Evolutionary conservation across 179 eudicot species (phyloP).

Genomic region (Spergularia azorica): DNA sequence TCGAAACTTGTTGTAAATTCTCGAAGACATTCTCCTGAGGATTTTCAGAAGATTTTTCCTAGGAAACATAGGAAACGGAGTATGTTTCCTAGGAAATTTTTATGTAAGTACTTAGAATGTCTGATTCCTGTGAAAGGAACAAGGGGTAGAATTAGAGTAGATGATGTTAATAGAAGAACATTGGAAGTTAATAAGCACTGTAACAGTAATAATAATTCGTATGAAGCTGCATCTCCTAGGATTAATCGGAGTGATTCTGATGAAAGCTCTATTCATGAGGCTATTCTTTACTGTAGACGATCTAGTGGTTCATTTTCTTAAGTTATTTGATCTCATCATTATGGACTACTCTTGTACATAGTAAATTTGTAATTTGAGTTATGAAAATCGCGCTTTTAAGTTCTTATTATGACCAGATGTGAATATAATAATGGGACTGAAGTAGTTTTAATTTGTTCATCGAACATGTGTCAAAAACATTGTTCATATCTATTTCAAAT

Average conservation of each 20-base stretch:
- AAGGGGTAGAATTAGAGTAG: constrained; percentile 47
- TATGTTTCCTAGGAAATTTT: constrained; percentile 34
- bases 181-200: constrained; percentile 37
- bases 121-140: constrained; percentile 25
- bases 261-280: constrained; percentile 62
- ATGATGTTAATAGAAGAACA: constrained; percentile 49
- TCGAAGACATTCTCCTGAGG: background rate
- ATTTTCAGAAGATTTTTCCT: constrained; percentile 13
- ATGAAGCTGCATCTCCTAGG: constrained; percentile 12
- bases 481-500: too few relatives aligned
- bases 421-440: too few relatives aligned
- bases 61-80: constrained; percentile 28
- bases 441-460: too few relatives aligned
- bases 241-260: constrained; percentile 35
- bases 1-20: background rate
- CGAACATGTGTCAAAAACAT: too few relatives aligned
- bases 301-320: constrained; percentile 36
- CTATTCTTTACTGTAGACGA: constrained; percentile 76
- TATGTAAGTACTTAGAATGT: constrained; percentile 40
- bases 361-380: background rate
- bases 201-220: constrained; percentile 22
- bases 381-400: background rate
- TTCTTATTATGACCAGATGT: background rate
- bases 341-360: too few relatives aligned
- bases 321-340: background rate